Evolutionary conservation across 805 yeast species (phyloP), one percentile per base, ranked within the genome.

Genomic region (Saccharomycopsis microspora): DNA sequence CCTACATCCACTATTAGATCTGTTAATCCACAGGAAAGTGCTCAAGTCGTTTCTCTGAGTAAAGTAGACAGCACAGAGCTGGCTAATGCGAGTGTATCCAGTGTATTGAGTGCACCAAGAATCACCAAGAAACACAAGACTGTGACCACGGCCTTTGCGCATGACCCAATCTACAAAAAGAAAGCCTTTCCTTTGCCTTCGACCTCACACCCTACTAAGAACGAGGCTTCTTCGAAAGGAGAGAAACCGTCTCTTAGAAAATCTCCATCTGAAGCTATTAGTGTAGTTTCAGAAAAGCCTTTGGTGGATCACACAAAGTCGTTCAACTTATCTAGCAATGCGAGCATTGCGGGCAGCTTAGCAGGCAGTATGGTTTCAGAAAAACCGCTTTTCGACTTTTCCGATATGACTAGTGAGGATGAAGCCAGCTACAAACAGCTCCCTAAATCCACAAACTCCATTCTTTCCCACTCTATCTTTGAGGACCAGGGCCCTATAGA

Each of bases 301-400:
- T 11, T 48, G 5, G 4, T 7, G 36, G 47, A 39, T 31, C 19
- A 19, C 19, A 19, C 19, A 19, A 4, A 7, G n/a, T 8, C 11
- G 9, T n/a, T 35, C 5, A 5, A 28, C 11, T 34, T 10, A 3
- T 34, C 5, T n/a, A 27, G 41, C 31, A 10, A 3, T 8, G 31
- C 41, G 2, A 28, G 44, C 30, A 46, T 42, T 33, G 41, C 43
- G 37, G 40, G 46, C 27, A 50, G 53, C 34, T 39, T 50, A 33
- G 39, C 45, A 9, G 50, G 47, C 4, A 50, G 53, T 27, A 37
- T 50, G 42, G 7, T 47, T 4, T 47, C 51, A 11, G 53, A 50
- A 31, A 42, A 41, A 40, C 53, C 53, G 31, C 34, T 50, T 2
- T 43, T 28, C 7, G 51, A 48, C 32, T 11, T 32, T 29, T 43